These are phyloP conservation scores for Ulota crispa DNA, from an alignment of 225 moss, liverwort and hornwort genomes.

Conservation along the genomic window DNA sequence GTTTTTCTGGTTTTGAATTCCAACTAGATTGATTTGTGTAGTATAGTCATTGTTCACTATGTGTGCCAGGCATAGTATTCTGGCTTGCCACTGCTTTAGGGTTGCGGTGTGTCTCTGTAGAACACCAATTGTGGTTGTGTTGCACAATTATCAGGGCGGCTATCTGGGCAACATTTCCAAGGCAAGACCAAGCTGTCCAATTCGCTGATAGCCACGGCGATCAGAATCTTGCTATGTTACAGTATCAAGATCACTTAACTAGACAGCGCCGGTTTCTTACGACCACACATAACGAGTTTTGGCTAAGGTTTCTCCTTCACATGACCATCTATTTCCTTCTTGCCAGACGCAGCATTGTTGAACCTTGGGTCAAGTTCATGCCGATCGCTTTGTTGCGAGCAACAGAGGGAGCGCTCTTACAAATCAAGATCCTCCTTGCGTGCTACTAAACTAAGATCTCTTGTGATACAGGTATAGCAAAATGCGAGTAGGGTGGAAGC, in stretches of 20 bases:
- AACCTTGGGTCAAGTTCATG: background rate
- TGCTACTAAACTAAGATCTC: constrained; percentile 8
- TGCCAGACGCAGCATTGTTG: background rate
- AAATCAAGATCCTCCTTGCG: background rate
- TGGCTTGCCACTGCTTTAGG: background rate
- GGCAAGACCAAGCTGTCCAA: constrained; percentile 94
- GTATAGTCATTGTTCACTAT: background rate
- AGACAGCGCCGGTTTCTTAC: constrained; percentile 91
- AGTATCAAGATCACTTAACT: constrained; percentile 92
- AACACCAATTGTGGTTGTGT: constrained; percentile 8
- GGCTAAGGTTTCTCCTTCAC: constrained; percentile 61
- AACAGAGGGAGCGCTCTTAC: background rate
- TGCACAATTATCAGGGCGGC: constrained; percentile 44
- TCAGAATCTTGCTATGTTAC: constrained; percentile 76
- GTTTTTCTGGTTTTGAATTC: constrained; percentile 6
- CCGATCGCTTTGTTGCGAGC: constrained; percentile 1
- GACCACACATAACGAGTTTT: constrained; percentile 79
- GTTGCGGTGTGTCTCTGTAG: background rate
- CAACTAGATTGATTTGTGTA: background rate
- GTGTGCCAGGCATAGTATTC: background rate
- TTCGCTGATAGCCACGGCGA: constrained; percentile 71
- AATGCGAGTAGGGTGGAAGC: constrained; percentile 77
- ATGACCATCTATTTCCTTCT: background rate
- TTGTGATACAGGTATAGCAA: constrained; percentile 54
- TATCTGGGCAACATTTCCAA: constrained; percentile 97